Conservation (phyloP, 2,329 filamentous ascomycete genomes). For the Teratosphaeria destructans region DNA sequence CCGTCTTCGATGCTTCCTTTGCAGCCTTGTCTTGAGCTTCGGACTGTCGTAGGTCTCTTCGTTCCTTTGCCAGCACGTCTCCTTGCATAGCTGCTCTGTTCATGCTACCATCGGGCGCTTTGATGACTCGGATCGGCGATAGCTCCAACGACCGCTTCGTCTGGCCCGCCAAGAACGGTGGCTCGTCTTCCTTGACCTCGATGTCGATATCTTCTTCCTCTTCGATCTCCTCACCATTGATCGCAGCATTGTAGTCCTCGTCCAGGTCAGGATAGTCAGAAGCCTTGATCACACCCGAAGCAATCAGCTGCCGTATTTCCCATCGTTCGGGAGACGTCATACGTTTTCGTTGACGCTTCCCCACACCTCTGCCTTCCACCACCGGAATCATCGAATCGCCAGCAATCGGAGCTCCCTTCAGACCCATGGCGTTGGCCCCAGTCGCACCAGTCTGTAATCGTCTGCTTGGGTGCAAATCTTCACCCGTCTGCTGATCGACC, state of each 20-base stretch:
- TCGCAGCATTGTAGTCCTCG: slow-evolving; percentile 80
- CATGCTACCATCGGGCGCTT: slow-evolving; percentile 94
- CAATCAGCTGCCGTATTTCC: slow-evolving; percentile 95
- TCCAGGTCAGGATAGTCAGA: slow-evolving; percentile 91
- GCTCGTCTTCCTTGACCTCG: slow-evolving; percentile 90
- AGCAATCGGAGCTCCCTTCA: slow-evolving; percentile 48
- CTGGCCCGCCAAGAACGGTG: slow-evolving; percentile 88
- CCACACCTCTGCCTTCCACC: slow-evolving; percentile 43
- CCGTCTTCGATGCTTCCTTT: slow-evolving; percentile 64
- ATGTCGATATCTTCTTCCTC: slow-evolving; percentile 96
- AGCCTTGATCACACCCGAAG: slow-evolving; percentile 84
- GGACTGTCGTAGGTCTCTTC: slow-evolving; percentile 78
- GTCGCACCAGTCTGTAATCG: slow-evolving; percentile 74
- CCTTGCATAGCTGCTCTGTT: slow-evolving; percentile 95
- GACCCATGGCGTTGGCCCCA: slow-evolving; percentile 76
- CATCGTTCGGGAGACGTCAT: slow-evolving; percentile 95
- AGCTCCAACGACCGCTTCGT: slow-evolving; percentile 93
- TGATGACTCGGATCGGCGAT: slow-evolving; percentile 91
- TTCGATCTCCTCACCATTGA: slow-evolving; percentile 80
- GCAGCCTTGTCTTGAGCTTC: slow-evolving; percentile 71
- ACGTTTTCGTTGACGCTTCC: slow-evolving; percentile 65
- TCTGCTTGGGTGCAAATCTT: slow-evolving; percentile 68
- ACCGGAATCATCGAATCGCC: slow-evolving; percentile 49
- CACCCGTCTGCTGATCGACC: slow-evolving; percentile 80
- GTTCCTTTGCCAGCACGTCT: slow-evolving; percentile 76